A percentile compares a stretch with the other conserved stretches of the same genome.
These are phyloP conservation scores for Postia placenta DNA, from an alignment of 768 basidiomycete genomes.

Conservation along the genomic window DNA sequence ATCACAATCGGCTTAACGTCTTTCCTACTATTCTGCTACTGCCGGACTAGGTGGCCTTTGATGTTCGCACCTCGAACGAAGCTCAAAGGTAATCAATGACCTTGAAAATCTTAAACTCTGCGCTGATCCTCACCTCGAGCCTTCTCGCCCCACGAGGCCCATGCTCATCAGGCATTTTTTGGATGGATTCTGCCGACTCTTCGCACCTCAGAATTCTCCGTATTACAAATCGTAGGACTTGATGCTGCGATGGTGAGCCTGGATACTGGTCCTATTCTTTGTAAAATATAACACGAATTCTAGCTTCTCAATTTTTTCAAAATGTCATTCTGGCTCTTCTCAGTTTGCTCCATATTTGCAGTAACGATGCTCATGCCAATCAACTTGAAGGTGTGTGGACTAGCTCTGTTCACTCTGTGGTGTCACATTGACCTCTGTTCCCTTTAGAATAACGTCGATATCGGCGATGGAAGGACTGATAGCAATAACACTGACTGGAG, in stretches of 20 bases:
- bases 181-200: constrained; percentile 96
- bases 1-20: constrained; percentile 69
- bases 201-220: constrained; percentile 83
- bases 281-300: background rate
- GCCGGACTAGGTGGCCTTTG: constrained; percentile 81
- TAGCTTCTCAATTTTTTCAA: constrained; percentile 94
- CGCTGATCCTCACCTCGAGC: constrained; percentile 37
- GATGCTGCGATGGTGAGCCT: constrained; percentile 91
- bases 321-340: constrained; percentile 90
- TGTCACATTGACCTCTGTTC: background rate
- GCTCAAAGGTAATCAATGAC: constrained; percentile 66
- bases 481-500: constrained; percentile 40
- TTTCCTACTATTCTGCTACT: constrained; percentile 86
- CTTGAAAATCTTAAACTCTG: background rate
- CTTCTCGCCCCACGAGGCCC: constrained; percentile 91
- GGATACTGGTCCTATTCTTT: background rate
- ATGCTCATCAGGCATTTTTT: constrained; percentile 81
- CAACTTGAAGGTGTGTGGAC: constrained; percentile 76
- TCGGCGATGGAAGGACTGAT: constrained; percentile 45
- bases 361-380: constrained; percentile 87
- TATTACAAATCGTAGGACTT: constrained; percentile 92
- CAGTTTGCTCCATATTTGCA: constrained; percentile 78
- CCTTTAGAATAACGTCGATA: constrained; percentile 67
- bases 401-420: background rate
- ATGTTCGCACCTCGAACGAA: constrained; percentile 92